These are phyloP conservation scores for Elsinoe arachidis DNA, from an alignment of 2,329 filamentous ascomycete species.

Conservation along the genomic window DNA sequence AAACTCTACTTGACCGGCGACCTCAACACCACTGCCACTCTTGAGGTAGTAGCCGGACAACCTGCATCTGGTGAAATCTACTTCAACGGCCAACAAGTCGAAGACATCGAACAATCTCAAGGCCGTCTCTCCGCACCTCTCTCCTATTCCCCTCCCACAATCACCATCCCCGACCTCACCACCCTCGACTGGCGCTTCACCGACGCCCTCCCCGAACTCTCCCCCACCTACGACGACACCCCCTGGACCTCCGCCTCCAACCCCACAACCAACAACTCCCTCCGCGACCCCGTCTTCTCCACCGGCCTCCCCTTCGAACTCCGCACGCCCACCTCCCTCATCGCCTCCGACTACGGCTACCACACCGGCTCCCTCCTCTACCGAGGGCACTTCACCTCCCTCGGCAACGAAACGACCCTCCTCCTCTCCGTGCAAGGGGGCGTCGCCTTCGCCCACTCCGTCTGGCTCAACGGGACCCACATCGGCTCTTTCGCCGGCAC, in stretches of 20 bases:
- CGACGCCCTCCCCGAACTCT: constrained; percentile 63
- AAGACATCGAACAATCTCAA: constrained; percentile 26
- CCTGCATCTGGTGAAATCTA: constrained; percentile 45
- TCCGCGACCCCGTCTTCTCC: constrained; percentile 26
- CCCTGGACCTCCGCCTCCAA: constrained; percentile 55
- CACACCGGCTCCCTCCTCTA: constrained; percentile 60
- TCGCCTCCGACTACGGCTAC: constrained; percentile 65
- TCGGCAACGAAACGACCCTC: constrained; percentile 50
- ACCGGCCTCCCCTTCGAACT: constrained; percentile 23
- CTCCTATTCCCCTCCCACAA: constrained; percentile 41
- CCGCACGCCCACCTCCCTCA: constrained; percentile 55
- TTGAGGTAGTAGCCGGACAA: constrained; percentile 60
- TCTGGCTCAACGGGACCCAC: constrained; percentile 58
- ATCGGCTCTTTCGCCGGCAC: constrained; percentile 57
- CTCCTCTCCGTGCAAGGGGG: constrained; percentile 57
- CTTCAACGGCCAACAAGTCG: constrained; percentile 48
- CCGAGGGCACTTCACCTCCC: constrained; percentile 59
- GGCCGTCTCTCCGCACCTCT: constrained; percentile 46
- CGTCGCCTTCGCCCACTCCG: constrained; percentile 55
- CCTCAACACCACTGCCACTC: constrained; percentile 57
- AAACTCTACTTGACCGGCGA: constrained; percentile 59
- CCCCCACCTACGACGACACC: constrained; percentile 57
- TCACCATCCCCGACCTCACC: constrained; percentile 51
- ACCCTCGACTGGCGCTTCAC: constrained; percentile 55
- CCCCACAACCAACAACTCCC: constrained; percentile 52